phyloP scores from a whole-genome alignment of 2,329 filamentous ascomycete genomes.

The Phaeosphaeria sp. region DNA sequence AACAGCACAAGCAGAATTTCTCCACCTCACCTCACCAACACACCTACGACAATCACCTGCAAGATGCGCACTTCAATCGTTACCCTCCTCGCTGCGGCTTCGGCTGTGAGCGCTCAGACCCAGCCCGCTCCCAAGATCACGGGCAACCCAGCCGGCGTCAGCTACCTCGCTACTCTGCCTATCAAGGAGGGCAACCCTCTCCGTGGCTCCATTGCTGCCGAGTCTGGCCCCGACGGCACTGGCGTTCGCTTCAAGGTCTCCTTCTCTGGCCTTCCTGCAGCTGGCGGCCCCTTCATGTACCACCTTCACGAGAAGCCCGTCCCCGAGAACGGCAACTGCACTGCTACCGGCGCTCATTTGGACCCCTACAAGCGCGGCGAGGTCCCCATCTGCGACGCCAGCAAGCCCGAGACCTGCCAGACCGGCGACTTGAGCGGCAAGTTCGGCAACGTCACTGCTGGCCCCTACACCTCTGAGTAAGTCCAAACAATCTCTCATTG shows the following conservation, averaged over 20 bases:
- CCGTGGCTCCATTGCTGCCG: slow-evolving; percentile 43
- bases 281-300: slow-evolving; percentile 56
- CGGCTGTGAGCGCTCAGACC: slow-evolving; percentile 37
- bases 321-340: slow-evolving; percentile 52
- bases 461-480: slow-evolving; percentile 47
- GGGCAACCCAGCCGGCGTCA: slow-evolving; percentile 49
- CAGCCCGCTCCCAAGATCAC: slow-evolving; percentile 41
- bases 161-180: slow-evolving; percentile 49
- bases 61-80: slow-evolving; percentile 42
- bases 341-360: slow-evolving; percentile 49
- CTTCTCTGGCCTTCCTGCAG: slow-evolving; percentile 49
- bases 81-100: slow-evolving; percentile 37
- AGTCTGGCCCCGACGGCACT: slow-evolving; percentile 41
- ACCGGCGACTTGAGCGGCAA: slow-evolving; percentile 56
- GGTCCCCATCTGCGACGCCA: slow-evolving; percentile 44
- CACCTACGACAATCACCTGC: slow-evolving; percentile 16
- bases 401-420: slow-evolving; percentile 49
- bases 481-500: slow-evolving; percentile 31
- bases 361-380: slow-evolving; percentile 53
- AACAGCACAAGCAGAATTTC: slow-evolving; percentile 14
- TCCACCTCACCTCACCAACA: slow-evolving; percentile 11
- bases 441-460: slow-evolving; percentile 47
- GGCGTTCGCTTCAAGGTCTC: slow-evolving; percentile 51
- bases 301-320: slow-evolving; percentile 54
- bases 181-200: slow-evolving; percentile 40